Evolutionary conservation across 352 stramenopile species (phyloP).

Genomic region (Globisporangium uncinulatum): DNA sequence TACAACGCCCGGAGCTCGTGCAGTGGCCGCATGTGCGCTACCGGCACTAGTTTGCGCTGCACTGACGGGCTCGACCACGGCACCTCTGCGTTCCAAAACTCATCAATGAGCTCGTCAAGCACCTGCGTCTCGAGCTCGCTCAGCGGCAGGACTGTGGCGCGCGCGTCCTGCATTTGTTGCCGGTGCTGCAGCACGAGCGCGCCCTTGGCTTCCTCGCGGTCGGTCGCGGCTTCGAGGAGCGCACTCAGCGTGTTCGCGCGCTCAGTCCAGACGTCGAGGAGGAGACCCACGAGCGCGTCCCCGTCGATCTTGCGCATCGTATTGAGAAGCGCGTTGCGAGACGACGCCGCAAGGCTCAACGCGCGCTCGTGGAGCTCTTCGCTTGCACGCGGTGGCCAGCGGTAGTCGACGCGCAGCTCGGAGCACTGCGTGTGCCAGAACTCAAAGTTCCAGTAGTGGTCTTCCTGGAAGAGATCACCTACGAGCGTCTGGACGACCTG

Average conservation of each 20-base stretch:
- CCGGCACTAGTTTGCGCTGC: constrained; percentile 24
- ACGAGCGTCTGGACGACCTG: constrained; percentile 51
- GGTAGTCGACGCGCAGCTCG: constrained; percentile 47
- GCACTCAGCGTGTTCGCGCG: constrained; percentile 38
- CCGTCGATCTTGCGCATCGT: constrained; percentile 66
- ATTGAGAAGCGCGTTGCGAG: constrained; percentile 49
- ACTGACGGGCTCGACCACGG: constrained; percentile 37
- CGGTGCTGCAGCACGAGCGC: constrained; percentile 20
- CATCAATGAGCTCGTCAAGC: constrained; percentile 52
- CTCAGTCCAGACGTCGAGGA: constrained; percentile 58
- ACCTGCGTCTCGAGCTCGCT: constrained; percentile 27
- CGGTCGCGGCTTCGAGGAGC: constrained; percentile 53
- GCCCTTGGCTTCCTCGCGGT: constrained; percentile 39
- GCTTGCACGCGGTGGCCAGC: constrained; percentile 41
- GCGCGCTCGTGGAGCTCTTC: constrained; percentile 61
- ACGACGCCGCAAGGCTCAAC: constrained; percentile 29
- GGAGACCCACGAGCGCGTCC: constrained; percentile 61
- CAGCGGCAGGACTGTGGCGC: constrained; percentile 32
- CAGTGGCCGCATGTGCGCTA: constrained; percentile 21
- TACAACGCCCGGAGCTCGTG: constrained; percentile 44
- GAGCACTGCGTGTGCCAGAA: constrained; percentile 60
- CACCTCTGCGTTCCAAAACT: constrained; percentile 68
- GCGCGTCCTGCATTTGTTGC: constrained; percentile 33
- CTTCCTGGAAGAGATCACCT: constrained; percentile 60
- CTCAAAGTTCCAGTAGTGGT: constrained; percentile 76